Conservation (phyloP, 2,329 filamentous ascomycete species). For the Cercospora sp. region DNA sequence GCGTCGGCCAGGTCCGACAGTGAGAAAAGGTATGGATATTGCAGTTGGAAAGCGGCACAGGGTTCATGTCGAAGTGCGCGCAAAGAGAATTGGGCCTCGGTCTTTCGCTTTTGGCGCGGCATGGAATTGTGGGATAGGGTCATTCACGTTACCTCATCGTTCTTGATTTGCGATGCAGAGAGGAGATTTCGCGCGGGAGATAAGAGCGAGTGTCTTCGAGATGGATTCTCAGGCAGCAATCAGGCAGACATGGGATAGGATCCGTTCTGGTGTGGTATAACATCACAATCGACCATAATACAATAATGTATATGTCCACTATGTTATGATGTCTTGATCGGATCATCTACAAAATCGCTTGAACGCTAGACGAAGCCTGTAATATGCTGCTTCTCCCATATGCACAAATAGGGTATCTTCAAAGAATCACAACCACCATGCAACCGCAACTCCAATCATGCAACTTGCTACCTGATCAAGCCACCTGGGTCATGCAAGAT, state of each 20-base stretch:
- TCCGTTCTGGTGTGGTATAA: not conserved
- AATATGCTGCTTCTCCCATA: not conserved
- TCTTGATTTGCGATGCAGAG: not conserved
- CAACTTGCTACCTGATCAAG: slow-evolving; percentile 15
- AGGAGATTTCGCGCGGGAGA: not conserved
- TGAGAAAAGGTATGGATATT: not conserved
- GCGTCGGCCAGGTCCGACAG: slow-evolving; percentile 15
- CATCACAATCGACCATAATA: not conserved
- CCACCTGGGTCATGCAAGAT: slow-evolving; percentile 29
- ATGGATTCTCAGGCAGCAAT: not conserved
- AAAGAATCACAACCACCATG: not conserved
- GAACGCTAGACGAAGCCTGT: not conserved
- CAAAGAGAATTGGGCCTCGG: not conserved
- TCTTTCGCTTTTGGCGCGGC: not conserved
- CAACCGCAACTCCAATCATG: not conserved
- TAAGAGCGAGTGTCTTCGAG: not conserved
- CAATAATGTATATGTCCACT: not conserved
- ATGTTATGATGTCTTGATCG: not conserved
- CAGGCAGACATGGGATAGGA: not conserved
- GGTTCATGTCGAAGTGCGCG: not conserved
- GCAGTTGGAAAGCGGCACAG: not conserved
- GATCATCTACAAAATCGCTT: not conserved
- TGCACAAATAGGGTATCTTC: not conserved
- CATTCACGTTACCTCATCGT: not conserved
- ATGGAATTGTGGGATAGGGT: not conserved